phyloP scores from a whole-genome alignment of 2,329 filamentous ascomycete genomes.

The Ceratocystis cacaofunesta region DNA sequence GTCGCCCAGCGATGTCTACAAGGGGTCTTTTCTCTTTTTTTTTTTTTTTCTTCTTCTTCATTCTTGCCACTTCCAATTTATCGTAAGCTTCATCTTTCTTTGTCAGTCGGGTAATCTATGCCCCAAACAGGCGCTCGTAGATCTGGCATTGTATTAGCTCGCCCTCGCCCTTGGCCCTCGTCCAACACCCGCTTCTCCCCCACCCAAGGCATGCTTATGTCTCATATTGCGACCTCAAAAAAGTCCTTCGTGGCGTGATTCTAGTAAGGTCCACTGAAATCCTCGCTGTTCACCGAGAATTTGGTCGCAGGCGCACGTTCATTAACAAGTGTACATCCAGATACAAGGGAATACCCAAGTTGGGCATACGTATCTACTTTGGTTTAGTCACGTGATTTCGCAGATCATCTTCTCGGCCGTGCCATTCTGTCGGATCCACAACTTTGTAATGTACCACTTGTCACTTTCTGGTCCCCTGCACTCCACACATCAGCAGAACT shows the following conservation, averaged over 20 bases:
- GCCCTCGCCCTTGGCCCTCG: neutral
- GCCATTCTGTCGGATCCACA: neutral
- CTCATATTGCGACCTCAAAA: neutral
- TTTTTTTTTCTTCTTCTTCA: neutral
- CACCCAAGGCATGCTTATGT: neutral
- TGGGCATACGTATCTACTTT: neutral
- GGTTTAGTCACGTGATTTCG: neutral
- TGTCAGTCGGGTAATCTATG: neutral
- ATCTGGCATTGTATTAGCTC: neutral
- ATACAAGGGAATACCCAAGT: neutral
- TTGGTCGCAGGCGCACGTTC: neutral
- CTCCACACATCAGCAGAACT: neutral
- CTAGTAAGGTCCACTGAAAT: slow-evolving; percentile 2
- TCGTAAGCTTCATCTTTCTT: neutral
- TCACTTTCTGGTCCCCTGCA: neutral
- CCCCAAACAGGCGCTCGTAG: neutral
- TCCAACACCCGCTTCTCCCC: neutral
- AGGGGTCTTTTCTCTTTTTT: neutral
- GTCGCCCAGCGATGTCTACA: neutral
- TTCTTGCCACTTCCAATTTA: neutral
- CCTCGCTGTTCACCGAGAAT: slow-evolving; percentile 1
- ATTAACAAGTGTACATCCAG: neutral
- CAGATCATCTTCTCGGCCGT: neutral
- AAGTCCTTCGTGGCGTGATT: neutral
- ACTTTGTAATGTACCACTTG: neutral